Evolutionary conservation across 2,329 filamentous ascomycete species (phyloP), one percentile per base, ranked within the genome.

Genomic region (Sarocladium strictum): DNA sequence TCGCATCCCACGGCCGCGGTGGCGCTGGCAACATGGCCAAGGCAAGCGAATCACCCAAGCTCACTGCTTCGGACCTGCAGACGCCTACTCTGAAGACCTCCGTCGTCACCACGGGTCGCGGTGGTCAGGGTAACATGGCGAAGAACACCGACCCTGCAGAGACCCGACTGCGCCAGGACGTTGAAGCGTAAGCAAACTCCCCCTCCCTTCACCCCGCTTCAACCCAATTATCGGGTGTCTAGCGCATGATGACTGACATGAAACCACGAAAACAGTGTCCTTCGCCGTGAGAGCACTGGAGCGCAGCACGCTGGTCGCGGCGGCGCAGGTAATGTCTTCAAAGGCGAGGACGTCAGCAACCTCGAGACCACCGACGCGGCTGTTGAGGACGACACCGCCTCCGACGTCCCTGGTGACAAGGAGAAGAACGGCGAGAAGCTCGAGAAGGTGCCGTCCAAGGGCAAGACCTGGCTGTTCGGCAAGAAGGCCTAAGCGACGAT

Each of bases 51-150:
- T 75, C 75, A 14, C 74, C 83, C 52, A 73, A 81, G 59, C 62
- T 83, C 43, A 71, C 75, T 27, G 72, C 83, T 43, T 72, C 80
- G 56, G 88, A 93, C 64, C 83, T 96, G 59, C 75, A 86, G 63
- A 96, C 91, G 1, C 92, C 92, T 1, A 87, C 83, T 12, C 82
- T 97, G 66, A 96, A 95, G 74, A 81, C 81, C 47, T 74, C 87
- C n/a, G 77, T 89, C 60, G 91, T 93, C 66, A 96, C 92, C 19
- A 97, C 92, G 2, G 92, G 92, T 55, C 88, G 92, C 53, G 92
- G 92, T 55, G 92, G 92, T 58, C 85, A 82, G 3, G 91, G 91
- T 57, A 96, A 96, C 75, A 96, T 96, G 87, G 84, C 87, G 49
- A 76, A 73, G 61, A 85, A 86, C 66, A 83, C 83, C 58, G 86